These are phyloP conservation scores for Ophidiomyces ophidiicola DNA, from an alignment of 2,329 filamentous ascomycete species.

Conservation along the genomic window DNA sequence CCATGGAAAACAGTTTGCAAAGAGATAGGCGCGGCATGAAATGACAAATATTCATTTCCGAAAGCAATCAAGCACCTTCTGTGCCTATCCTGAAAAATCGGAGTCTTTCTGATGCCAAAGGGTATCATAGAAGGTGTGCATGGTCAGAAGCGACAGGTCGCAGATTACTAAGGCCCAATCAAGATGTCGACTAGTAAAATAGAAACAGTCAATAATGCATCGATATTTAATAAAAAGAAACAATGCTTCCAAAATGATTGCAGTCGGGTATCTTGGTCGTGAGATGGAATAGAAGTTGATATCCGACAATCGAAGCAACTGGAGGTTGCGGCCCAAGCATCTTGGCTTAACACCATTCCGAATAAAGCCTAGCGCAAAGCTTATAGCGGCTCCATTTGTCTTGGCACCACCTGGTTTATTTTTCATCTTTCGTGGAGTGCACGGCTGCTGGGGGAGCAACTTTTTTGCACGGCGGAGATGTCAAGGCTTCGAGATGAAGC, in stretches of 20 bases:
- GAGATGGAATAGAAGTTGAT: not conserved
- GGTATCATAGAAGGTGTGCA: not conserved
- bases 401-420: slow-evolving; percentile 8
- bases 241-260: too few relatives aligned
- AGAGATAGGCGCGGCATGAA: slow-evolving; percentile 3
- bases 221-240: too few relatives aligned
- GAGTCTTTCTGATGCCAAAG: not conserved
- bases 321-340: not conserved
- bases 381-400: not conserved
- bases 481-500: slow-evolving; percentile 30
- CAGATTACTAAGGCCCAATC: slow-evolving; percentile 3
- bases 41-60: slow-evolving; percentile 10
- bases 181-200: too few relatives aligned
- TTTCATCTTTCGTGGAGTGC: not conserved
- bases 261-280: too few relatives aligned
- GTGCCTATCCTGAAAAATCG: slow-evolving; percentile 5
- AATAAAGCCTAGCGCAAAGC: not conserved
- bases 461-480: not conserved
- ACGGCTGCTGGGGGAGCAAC: too few relatives aligned
- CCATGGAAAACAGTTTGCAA: slow-evolving; percentile 8
- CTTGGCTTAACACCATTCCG: slow-evolving; percentile 1
- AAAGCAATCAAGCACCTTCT: not conserved
- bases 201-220: too few relatives aligned
- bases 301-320: slow-evolving; percentile 1
- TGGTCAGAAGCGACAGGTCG: not conserved